Evolutionary conservation across 768 basidiomycete genomes (phyloP).

Genomic region (Rhizopogon rudus): DNA sequence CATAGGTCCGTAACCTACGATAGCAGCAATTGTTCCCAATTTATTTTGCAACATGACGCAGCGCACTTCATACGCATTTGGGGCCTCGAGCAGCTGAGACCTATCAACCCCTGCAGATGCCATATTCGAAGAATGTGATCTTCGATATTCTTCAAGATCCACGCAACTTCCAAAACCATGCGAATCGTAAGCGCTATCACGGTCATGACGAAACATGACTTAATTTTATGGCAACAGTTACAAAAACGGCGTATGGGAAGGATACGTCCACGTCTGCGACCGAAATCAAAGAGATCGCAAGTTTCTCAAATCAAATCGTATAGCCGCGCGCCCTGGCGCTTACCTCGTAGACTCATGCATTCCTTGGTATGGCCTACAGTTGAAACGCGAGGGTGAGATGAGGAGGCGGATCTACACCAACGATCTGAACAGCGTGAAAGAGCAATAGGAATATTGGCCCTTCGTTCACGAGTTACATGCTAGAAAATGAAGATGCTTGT

Average conservation of each 20-base stretch:
- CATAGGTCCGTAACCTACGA: constrained; percentile 30
- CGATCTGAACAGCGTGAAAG: constrained; percentile 38
- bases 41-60: constrained; percentile 9
- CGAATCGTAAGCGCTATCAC: constrained; percentile 28
- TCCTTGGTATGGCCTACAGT: constrained; percentile 54
- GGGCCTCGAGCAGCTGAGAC: constrained; percentile 38
- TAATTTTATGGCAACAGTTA: constrained; percentile 5
- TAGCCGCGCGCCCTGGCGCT: constrained; percentile 22
- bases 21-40: too few relatives aligned
- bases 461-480: constrained; percentile 45
- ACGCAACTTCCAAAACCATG: constrained; percentile 19
- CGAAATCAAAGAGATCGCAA: constrained; percentile 9
- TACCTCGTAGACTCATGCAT: constrained; percentile 38
- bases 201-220: too few relatives aligned
- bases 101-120: constrained; percentile 40
- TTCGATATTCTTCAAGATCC: constrained; percentile 17
- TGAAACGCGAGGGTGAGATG: constrained; percentile 45
- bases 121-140: constrained; percentile 12
- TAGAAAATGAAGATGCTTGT: constrained; percentile 43
- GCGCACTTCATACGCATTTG: constrained; percentile 48
- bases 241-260: constrained; percentile 9
- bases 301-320: constrained; percentile 14
- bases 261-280: background rate
- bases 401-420: constrained; percentile 45
- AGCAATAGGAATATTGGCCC: constrained; percentile 16